Base-by-base conservation (phyloP, 305 asterid species). In the Solanum aculeatissimum region DNA sequence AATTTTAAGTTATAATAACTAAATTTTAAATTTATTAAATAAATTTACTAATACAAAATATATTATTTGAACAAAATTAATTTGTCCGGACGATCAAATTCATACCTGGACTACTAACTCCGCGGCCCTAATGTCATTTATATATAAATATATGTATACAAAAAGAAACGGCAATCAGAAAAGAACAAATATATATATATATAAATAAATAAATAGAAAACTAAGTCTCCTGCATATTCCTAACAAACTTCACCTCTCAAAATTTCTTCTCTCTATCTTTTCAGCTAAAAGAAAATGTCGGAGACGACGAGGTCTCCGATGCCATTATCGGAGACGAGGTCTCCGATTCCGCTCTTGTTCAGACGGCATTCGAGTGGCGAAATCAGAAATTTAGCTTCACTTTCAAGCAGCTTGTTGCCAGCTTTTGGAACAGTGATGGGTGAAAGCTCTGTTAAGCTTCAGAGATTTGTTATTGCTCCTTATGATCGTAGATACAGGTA, bases 351-450 rank as follows among this genome's bases (percentile, higher is more conserved):
- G 62, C 85, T 92, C 83, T 81, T 95, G 32, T 88, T 51, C 87
- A 92, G 97, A 87, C 91, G 94, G 15, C 93, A 91, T 53, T 92
- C 98, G 0, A 90, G 92, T 84, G 90, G 85, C 6, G 92, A 94
- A 65, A 86, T 90, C 10, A 89, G 86, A 72, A 95, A 95, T 89
- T 83, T 94, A 21, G 94, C 98, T 5, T 94, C 98, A 9, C 92
- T 95, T 83, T 95, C 98, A 12, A 94, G 98, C 89, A 95, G 98
- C 71, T 86, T 95, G 68, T 85, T 95, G 93, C 98, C 99, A 60
- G 98, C 98, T 85, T 95, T 94, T 71, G 98, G 99, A 77, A 94
- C 96, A 62, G 90, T 91, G 65, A 88, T 94, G 54, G 97, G 94
- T 68, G 97, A 95, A 84, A 92, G 92, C 71, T 83, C 91, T 27